Evolutionary conservation across 2,329 filamentous ascomycete species (phyloP).

Genomic region (Bretziella fagacearum): DNA sequence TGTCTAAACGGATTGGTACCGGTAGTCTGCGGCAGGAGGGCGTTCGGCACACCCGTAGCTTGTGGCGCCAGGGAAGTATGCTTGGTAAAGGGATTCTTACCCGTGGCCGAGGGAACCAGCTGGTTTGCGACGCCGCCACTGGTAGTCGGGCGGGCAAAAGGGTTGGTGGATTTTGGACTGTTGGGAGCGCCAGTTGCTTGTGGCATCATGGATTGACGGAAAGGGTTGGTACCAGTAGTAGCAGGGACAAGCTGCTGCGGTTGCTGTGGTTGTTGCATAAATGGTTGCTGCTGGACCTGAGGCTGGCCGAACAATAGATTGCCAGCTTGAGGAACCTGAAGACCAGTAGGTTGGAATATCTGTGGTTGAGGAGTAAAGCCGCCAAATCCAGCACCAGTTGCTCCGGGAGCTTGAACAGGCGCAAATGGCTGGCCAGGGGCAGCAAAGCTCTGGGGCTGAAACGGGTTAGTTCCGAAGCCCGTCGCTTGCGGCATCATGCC

Average conservation of each 20-base stretch:
- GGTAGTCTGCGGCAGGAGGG: slow-evolving; percentile 57
- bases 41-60: slow-evolving; percentile 29
- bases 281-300: slow-evolving; percentile 20
- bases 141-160: slow-evolving; percentile 49
- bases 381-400: slow-evolving; percentile 13
- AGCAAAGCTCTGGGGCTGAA: slow-evolving; percentile 13
- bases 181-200: slow-evolving; percentile 30
- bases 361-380: slow-evolving; percentile 15
- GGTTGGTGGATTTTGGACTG: slow-evolving; percentile 60
- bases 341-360: slow-evolving; percentile 19
- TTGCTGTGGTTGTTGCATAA: slow-evolving; percentile 21
- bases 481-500: slow-evolving; percentile 15
- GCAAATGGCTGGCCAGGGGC: slow-evolving; percentile 15
- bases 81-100: slow-evolving; percentile 42
- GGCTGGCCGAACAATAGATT: too few species aligned
- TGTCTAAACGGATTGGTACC: slow-evolving; percentile 94
- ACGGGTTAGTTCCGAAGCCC: slow-evolving; percentile 19
- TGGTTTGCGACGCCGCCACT: slow-evolving; percentile 17
- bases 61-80: slow-evolving; percentile 24
- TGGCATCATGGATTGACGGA: slow-evolving; percentile 71
- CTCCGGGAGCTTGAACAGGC: slow-evolving; percentile 16
- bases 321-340: slow-evolving; percentile 14
- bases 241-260: slow-evolving; percentile 22
- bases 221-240: slow-evolving; percentile 56
- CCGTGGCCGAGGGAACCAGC: slow-evolving; percentile 33